Evolutionary conservation across 2,329 filamentous ascomycete species (phyloP).

Genomic region (Akanthomyces dipterigenus): DNA sequence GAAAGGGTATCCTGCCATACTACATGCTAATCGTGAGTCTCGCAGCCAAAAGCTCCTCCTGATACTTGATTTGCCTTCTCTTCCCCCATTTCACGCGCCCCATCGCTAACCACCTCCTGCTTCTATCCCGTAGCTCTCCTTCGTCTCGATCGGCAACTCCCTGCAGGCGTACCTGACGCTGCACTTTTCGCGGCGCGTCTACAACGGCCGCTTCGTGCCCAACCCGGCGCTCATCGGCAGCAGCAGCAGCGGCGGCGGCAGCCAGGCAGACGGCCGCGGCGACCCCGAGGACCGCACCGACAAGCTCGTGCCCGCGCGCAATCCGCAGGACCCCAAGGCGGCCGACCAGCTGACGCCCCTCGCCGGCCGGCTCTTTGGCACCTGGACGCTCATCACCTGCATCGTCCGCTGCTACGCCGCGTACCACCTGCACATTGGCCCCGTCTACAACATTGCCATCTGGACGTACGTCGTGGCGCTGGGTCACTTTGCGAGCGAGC

Average conservation of each 20-base stretch:
- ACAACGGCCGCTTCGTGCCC: constrained; percentile 58
- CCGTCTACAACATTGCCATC: constrained; percentile 72
- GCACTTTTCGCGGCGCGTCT: constrained; percentile 79
- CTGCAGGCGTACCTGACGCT: constrained; percentile 77
- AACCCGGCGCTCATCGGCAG: constrained; percentile 39
- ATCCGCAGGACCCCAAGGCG: constrained; percentile 35
- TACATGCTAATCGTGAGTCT: constrained; percentile 50
- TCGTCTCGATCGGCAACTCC: constrained; percentile 77
- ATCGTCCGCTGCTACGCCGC: constrained; percentile 76
- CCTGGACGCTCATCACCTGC: constrained; percentile 75
- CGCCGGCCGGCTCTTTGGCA: constrained; percentile 73
- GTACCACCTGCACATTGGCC: constrained; percentile 67
- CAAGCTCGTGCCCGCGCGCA: constrained; percentile 11
- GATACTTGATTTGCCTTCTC: background rate
- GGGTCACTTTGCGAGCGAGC: constrained; percentile 73
- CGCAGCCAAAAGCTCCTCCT: background rate
- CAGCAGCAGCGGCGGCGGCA: no score
- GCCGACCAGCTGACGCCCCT: constrained; percentile 65
- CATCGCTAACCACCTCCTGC: background rate
- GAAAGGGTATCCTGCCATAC: constrained; percentile 50
- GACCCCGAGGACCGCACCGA: constrained; percentile 11
- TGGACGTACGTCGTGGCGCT: constrained; percentile 78
- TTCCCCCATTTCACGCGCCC: no score
- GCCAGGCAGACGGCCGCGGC: constrained; percentile 4
- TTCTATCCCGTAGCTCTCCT: constrained; percentile 56